Percentiles rank a stretch among this genome's conserved stretches.
These are phyloP conservation scores for Pyrenophora tritici-repentis DNA, from an alignment of 2,329 filamentous ascomycete genomes.

Conservation along the genomic window DNA sequence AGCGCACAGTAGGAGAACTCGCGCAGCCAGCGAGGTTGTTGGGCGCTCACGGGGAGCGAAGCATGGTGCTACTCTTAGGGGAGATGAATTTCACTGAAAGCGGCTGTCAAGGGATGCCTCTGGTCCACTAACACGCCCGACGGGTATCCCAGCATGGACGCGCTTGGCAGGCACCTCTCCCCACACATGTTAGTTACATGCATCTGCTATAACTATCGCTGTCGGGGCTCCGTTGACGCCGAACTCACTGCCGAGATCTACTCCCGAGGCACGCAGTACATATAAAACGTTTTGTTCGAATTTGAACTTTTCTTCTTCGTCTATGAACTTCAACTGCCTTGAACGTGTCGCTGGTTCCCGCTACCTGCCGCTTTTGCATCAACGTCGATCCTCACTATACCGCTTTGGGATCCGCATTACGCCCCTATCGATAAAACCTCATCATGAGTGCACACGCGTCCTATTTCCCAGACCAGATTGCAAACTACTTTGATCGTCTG, in stretches of 20 bases:
- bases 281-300: too few species aligned
- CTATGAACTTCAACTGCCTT: neutral
- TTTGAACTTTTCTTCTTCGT: too few species aligned
- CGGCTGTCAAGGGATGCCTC: conserved; percentile 15
- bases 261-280: too few species aligned
- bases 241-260: too few species aligned
- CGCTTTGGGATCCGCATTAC: conserved; percentile 13
- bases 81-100: conserved; percentile 5
- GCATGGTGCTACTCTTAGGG: conserved; percentile 21
- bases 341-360: neutral
- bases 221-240: neutral
- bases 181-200: conserved; percentile 8
- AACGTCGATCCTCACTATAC: neutral
- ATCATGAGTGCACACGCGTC: conserved; percentile 18
- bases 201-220: neutral
- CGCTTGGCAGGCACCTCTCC: conserved; percentile 15
- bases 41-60: conserved; percentile 36
- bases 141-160: conserved; percentile 5
- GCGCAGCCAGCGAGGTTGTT: conserved; percentile 31
- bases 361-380: neutral
- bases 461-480: conserved; percentile 36
- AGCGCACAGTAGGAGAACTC: conserved; percentile 30
- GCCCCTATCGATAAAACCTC: conserved; percentile 2
- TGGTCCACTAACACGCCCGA: conserved; percentile 7
- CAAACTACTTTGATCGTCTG: conserved; percentile 45